phyloP scores from a whole-genome alignment of 2,329 filamentous ascomycete species.

The Fusarium sp. region DNA sequence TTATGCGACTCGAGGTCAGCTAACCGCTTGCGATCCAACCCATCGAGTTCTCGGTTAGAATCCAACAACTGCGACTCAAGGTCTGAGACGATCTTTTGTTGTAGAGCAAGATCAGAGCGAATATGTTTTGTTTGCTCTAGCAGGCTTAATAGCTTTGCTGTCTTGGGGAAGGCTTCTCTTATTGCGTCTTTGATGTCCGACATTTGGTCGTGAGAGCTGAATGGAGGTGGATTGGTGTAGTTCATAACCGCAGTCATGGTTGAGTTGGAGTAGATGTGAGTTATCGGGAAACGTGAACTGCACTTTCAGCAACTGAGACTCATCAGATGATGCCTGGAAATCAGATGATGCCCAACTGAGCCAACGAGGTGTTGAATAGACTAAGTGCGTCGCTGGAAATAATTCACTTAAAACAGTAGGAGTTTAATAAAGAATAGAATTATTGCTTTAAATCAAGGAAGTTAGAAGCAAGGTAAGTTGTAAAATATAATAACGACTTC shows the following conservation, averaged over 20 bases:
- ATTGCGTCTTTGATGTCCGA: slow-evolving; percentile 51
- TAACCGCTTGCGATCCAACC: slow-evolving; percentile 54
- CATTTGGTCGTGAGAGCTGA: slow-evolving; percentile 34
- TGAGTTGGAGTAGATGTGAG: neutral
- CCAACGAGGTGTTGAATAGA: neutral
- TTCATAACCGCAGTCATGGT: slow-evolving; percentile 15
- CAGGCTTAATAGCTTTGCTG: slow-evolving; percentile 57
- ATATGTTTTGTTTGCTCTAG: slow-evolving; percentile 63
- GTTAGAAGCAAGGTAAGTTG: neutral
- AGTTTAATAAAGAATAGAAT: neutral
- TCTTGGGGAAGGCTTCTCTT: slow-evolving; percentile 52
- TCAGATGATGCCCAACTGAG: slow-evolving; percentile 20
- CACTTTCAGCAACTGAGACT: neutral
- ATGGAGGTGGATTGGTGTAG: slow-evolving; percentile 2
- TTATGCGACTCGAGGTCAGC: slow-evolving; percentile 64
- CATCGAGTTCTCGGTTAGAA: slow-evolving; percentile 52
- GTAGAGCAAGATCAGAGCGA: slow-evolving; percentile 56
- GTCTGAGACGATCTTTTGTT: slow-evolving; percentile 57
- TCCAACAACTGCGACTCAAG: slow-evolving; percentile 55
- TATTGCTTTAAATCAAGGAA: neutral
- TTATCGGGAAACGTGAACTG: neutral
- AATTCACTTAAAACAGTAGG: neutral
- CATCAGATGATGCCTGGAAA: slow-evolving; percentile 20
- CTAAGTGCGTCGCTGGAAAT: neutral
- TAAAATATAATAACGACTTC: neutral